Conservation (phyloP, 1,284 basidiomycete genomes). For the Malassezia pachydermatis region DNA sequence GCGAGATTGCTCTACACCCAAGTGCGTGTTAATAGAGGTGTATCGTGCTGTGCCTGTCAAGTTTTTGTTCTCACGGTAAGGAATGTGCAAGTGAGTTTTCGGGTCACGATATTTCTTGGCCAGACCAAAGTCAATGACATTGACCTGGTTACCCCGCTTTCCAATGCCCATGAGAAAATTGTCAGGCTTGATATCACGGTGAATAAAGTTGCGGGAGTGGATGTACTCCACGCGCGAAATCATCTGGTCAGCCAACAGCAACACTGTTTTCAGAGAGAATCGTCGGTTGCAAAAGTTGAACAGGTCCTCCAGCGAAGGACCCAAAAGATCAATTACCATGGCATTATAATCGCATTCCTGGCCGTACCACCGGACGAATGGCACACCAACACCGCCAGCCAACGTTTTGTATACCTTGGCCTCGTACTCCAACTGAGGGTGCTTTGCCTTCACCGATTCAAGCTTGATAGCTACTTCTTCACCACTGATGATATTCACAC, state of each 20-base stretch:
- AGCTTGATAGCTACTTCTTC: conserved; percentile 99
- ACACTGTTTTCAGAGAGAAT: conserved; percentile 91
- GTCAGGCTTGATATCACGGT: conserved; percentile 97
- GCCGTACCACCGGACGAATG: conserved; percentile 95
- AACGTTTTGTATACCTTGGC: conserved; percentile 61
- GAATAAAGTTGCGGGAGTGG: conserved; percentile 98
- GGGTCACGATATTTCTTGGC: conserved; percentile 99
- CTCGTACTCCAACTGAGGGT: conserved; percentile 99
- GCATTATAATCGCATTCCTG: conserved; percentile 99
- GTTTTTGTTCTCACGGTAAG: conserved; percentile 99
- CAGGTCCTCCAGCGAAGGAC: conserved; percentile 91
- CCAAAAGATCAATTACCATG: conserved; percentile 96
- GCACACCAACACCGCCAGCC: conserved; percentile 94
- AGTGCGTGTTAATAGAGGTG: conserved; percentile 97
- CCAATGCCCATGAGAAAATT: conserved; percentile 99
- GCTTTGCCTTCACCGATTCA: conserved; percentile 98
- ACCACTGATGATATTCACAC: conserved; percentile 99
- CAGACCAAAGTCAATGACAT: conserved; percentile 97
- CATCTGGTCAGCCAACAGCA: conserved; percentile 91
- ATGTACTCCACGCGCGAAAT: conserved; percentile 98
- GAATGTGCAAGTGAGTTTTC: conserved; percentile 97
- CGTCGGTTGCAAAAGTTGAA: conserved; percentile 99
- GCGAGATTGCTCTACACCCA: conserved; percentile 61
- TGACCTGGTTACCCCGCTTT: conserved; percentile 98
- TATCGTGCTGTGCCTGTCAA: conserved; percentile 96